Percentiles rank a stretch among this genome's conserved stretches.
phyloP scores from a whole-genome alignment of 495 filamentous ascomycete genomes.

The Xylaria palmicola region DNA sequence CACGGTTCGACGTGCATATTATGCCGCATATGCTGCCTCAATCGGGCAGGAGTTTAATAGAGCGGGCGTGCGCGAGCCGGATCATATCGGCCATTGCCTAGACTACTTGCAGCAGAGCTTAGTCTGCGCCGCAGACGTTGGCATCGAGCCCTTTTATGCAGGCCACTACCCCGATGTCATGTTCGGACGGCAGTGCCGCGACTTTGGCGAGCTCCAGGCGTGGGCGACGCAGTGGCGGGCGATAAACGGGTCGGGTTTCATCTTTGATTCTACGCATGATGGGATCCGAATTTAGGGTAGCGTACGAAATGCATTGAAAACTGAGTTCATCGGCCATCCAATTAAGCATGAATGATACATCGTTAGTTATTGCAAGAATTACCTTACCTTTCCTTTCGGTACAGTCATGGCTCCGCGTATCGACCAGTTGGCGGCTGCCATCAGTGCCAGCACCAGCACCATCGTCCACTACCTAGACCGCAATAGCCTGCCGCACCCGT shows the following conservation, averaged over 20 bases:
- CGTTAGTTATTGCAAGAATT: no score
- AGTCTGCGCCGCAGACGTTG: not conserved
- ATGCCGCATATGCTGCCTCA: not conserved
- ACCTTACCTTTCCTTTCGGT: not conserved
- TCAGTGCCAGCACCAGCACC: not conserved
- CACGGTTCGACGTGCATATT: constrained; percentile 9
- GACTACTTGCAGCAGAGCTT: constrained; percentile 4
- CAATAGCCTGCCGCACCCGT: not conserved
- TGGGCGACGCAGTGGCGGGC: not conserved
- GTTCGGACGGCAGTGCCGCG: not conserved
- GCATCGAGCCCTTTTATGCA: not conserved
- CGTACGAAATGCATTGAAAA: not conserved
- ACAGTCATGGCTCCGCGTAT: not conserved
- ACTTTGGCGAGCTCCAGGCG: not conserved
- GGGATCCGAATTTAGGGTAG: not conserved
- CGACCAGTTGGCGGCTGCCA: constrained; percentile 1
- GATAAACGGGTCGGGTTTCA: not conserved
- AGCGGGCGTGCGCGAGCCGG: constrained; percentile 1
- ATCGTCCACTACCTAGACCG: not conserved
- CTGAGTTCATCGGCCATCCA: not conserved
- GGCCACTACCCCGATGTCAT: constrained; percentile 1
- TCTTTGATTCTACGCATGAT: not conserved
- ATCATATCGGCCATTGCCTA: not conserved
- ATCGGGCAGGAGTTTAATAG: not conserved
- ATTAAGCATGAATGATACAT: no score